Base-by-base conservation (phyloP, 371 early-diverging fungal species). In the Actinomortierella ambigua region DNA sequence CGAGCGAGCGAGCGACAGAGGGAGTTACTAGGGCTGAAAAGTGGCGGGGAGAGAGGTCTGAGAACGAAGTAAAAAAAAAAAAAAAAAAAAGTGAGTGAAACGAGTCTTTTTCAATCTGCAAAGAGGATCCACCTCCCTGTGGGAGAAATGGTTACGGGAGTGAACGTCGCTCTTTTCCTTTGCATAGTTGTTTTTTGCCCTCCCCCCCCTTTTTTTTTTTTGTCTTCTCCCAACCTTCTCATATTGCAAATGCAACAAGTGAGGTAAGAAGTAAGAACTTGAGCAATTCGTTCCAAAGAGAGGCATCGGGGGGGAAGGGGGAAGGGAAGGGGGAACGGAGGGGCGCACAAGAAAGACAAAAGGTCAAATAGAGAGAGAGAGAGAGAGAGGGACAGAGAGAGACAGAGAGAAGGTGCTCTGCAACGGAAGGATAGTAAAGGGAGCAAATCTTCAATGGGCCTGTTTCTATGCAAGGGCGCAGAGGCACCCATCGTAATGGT, bases 101-200 rank as follows among this genome's bases (percentile, higher is more conserved):
- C 48, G 22, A 22, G 22, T 48, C 24, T 48, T 20, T 48, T 20
- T 48, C 24, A 22, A 8, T 29, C 46, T 43, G 24, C 53, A 41
- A 39, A 18, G 50, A 14, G 27, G 17, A 24, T 24, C 24, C 29
- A 29, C 57, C n/a, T n/a, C 13, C 57, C 22, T 39, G 1, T 49
- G 28, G n/a, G 28, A 14, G 34, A 13, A 18, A 23, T 17, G 8
- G 34, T 29, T 22, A 14, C 24, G 22, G 18, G 20, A 6, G 14
- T 20, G 41, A 26, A 14, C 17, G 22, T 39, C 34, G 28, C 22
- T 48, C 13, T 53, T 29, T 60, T 43, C 26, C 34, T 55, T 48
- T 20, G 41, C 20, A 24, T 47, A 8, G 42, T 53, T 47, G 46
- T 34, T 49, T 18, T 59, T 24, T 42, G 27, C 42, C 51, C 50